Evolutionary conservation across 371 early-diverging fungal species (phyloP), one percentile per base, ranked within the genome.

Genomic region (Mortierella sp.): DNA sequence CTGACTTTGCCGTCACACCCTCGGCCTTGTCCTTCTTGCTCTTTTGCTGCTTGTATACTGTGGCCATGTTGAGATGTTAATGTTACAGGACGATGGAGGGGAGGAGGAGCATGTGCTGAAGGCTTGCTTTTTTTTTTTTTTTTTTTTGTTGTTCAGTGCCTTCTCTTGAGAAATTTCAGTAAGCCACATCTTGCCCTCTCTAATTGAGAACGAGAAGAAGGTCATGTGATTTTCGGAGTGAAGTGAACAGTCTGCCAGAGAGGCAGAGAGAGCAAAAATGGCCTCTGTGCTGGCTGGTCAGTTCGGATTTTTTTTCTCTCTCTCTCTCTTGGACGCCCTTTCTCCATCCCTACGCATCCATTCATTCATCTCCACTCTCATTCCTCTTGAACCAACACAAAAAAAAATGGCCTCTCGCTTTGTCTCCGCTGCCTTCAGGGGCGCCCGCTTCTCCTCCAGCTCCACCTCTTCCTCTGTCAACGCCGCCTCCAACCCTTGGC

Each of bases 11-110:
- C n/a, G 67, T 65, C 19, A 72, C 59, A 19, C 59, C 74, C 51
- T 82, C 80, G 5, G 68, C 67, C 57, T 83, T 82, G 71, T 85
- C 82, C 70, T 81, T 74, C 68, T 85, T 85, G 37, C 79, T 67
- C 57, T 70, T 70, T 29, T 75, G 76, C 56, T 62, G 61, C 25
- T 74, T 75, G 65, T 62, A 75, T 18, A 75, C 76, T 7, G 76
- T 75, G 15, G 76, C 67, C 76, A 75, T 73, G 15, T 18, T 63
- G 50, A 60, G 50, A 18, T 73, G 15, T 23, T 63, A 37, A 60
- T 60, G 21, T 18, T 18, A 52, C 53, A 23, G 25, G 16, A 48
- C 47, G 57, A 47, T n/a, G 50, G 9, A 57, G 7, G 14, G 43
- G 47, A 28, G 65, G 19, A 52, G n/a, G 50, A 37, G 37, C 18